Percentiles rank a stretch among this genome's conserved stretches.
Conservation (phyloP, 176 grass and related monocot genomes). For the Triticum turgidum region DNA sequence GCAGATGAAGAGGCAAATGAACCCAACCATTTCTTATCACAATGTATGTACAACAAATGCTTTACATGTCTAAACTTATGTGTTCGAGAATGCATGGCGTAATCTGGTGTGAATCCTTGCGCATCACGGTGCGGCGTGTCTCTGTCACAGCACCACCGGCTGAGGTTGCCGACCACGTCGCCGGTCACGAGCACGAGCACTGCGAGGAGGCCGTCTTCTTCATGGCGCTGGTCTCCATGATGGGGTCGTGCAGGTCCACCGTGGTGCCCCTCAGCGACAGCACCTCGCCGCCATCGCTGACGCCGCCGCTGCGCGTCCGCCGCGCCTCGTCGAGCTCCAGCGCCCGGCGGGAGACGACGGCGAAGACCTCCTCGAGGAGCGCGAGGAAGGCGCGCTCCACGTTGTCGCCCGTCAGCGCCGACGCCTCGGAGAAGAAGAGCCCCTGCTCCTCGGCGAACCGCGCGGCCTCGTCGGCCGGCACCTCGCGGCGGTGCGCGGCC, state of each 20-base stretch:
- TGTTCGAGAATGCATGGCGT: too few relatives aligned
- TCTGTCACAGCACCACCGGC: too few relatives aligned
- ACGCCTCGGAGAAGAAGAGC: slow-evolving; percentile 73
- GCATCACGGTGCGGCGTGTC: too few relatives aligned
- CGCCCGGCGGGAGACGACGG: slow-evolving; percentile 61
- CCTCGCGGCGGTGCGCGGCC: slow-evolving; percentile 40
- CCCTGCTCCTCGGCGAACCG: slow-evolving; percentile 66
- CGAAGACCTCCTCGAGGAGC: slow-evolving; percentile 67
- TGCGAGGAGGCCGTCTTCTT: slow-evolving; percentile 39
- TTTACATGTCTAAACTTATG: background rate
- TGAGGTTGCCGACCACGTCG: background rate
- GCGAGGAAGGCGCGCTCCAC: slow-evolving; percentile 68
- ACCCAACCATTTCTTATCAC: background rate
- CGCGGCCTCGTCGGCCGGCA: slow-evolving; percentile 51
- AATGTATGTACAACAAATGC: slow-evolving; percentile 1
- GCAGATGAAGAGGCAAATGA: background rate
- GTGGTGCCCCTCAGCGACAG: slow-evolving; percentile 51
- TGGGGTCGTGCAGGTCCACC: slow-evolving; percentile 48
- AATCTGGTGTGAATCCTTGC: too few relatives aligned
- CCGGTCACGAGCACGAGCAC: slow-evolving; percentile 50
- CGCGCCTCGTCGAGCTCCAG: slow-evolving; percentile 55
- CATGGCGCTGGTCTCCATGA: slow-evolving; percentile 78
- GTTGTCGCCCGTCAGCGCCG: slow-evolving; percentile 61
- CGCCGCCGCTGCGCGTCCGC: slow-evolving; percentile 10
- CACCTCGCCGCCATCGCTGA: background rate